A percentile compares a stretch with the other conserved stretches of the same genome.
Conservation (phyloP, 352 stramenopile genomes). For the Discostella stelligera region DNA sequence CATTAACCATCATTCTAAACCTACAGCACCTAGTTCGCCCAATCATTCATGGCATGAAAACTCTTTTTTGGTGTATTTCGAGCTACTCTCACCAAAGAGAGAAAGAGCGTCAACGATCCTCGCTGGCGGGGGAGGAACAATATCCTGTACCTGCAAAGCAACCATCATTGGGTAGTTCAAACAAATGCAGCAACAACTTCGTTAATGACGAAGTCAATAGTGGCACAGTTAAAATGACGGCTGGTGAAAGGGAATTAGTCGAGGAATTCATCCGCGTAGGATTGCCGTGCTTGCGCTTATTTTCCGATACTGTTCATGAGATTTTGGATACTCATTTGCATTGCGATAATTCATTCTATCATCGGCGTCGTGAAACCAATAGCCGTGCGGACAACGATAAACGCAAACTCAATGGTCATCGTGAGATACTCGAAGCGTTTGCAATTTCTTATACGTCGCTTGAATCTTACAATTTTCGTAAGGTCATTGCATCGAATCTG, state of each 20-base stretch:
- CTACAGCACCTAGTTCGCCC: conserved; percentile 92
- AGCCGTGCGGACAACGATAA: conserved; percentile 54
- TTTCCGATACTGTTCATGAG: conserved; percentile 82
- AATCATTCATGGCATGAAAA: conserved; percentile 97
- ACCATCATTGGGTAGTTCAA: conserved; percentile 2
- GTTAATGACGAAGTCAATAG: conserved; percentile 77
- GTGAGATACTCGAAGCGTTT: conserved; percentile 95
- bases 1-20: conserved; percentile 69
- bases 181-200: neutral
- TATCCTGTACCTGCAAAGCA: conserved; percentile 27
- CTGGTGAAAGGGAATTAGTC: conserved; percentile 91
- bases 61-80: conserved; percentile 95
- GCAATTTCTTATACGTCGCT: conserved; percentile 94
- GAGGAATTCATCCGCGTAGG: conserved; percentile 91
- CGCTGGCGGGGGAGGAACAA: conserved; percentile 25
- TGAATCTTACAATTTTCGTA: conserved; percentile 90
- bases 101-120: conserved; percentile 44
- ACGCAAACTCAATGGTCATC: conserved; percentile 79
- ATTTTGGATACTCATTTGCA: conserved; percentile 3
- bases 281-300: conserved; percentile 91
- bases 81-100: conserved; percentile 76
- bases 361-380: neutral
- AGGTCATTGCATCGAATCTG: conserved; percentile 84
- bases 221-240: conserved; percentile 84
- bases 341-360: neutral